These are phyloP conservation scores for Tuber aestivum DNA, from an alignment of 495 filamentous ascomycete species.

Conservation along the genomic window DNA sequence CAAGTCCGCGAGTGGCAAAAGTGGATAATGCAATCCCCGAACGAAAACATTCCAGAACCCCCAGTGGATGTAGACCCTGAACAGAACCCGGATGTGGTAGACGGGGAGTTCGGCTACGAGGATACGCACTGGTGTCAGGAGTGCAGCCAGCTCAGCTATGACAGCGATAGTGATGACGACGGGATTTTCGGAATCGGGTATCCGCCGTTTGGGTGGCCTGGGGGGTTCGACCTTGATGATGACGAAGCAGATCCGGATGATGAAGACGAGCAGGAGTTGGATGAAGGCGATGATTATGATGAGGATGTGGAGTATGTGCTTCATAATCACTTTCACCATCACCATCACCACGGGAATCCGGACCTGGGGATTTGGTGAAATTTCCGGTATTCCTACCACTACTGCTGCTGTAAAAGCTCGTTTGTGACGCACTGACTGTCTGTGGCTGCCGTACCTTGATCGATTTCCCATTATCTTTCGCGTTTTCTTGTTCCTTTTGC, in stretches of 20 bases:
- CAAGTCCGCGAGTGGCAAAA: conserved; percentile 3
- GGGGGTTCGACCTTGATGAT: neutral
- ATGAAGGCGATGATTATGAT: neutral
- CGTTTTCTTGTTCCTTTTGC: neutral
- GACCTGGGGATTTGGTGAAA: neutral
- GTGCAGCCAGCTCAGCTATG: neutral
- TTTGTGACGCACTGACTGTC: neutral
- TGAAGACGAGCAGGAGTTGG: neutral
- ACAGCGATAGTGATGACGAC: neutral
- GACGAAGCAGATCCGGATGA: neutral
- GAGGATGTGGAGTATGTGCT: neutral
- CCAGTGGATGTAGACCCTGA: neutral
- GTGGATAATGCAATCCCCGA: neutral
- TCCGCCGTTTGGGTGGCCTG: neutral
- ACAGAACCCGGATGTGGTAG: neutral
- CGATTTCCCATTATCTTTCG: neutral
- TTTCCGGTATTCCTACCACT: neutral
- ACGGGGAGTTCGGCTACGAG: neutral
- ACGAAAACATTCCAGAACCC: neutral
- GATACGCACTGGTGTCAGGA: neutral
- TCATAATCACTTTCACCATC: neutral
- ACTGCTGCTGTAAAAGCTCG: neutral
- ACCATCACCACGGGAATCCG: neutral
- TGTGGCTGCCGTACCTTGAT: neutral
- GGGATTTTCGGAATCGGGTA: neutral